Evolutionary conservation across 257 asterid species (phyloP), one percentile per base, ranked within the genome.

Genomic region (Capsicum pubescens): DNA sequence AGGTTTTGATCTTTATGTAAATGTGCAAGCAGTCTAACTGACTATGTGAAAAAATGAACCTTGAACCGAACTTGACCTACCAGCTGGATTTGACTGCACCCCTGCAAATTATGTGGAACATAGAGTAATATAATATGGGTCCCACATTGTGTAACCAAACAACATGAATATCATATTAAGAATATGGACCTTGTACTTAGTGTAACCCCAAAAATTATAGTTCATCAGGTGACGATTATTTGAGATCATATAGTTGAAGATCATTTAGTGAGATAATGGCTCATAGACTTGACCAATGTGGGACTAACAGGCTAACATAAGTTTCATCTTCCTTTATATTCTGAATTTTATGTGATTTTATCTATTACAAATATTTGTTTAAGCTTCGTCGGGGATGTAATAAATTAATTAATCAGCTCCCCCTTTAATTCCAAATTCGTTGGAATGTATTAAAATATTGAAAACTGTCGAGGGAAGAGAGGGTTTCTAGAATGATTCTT

Each of bases 11-110:
- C 19, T 69, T 69, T 42, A 9, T 39, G 78, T 69, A 39, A 69
- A 42, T 69, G 55, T 16, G 78, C 55, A 69, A 39, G 78, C 78
- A 4, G 55, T 69, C 78, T 69, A 42, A 42, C 77, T 42, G 32
- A 69, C 55, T 69, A 8, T 39, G 77, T 69, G 32, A 16, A 69
- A 14, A 39, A 68, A 69, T 42, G 55, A 26, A 42, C 35, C 55
- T 39, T 69, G 55, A 44, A 69, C 78, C 32, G 21, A 69, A 42
- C 54, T 69, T 69, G 52, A 69, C 54, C 26, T 39, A 9, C 17
- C 39, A 69, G 15, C 16, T 0, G 17, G 42, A 26, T 9, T 63
- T 10, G 70, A 11, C 8, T 39, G 16, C 78, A 14, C 32, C 48
- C 77, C 26, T 69, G 15, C 21, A 69, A 42, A 68, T 8, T 68